Evolutionary conservation across 129 eudicot species (phyloP).

Genomic region (Arctium lappa): DNA sequence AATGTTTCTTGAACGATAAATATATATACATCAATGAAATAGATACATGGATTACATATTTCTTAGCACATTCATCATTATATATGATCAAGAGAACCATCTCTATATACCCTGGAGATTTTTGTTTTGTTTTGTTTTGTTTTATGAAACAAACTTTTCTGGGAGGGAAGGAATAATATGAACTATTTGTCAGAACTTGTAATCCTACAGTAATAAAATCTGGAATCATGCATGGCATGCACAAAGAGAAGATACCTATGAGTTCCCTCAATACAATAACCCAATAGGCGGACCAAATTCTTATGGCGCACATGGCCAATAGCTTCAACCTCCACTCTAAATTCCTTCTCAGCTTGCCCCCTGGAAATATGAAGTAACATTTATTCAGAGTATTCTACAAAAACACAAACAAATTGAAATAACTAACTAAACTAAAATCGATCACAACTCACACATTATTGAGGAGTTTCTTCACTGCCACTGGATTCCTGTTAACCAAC

Average conservation of each 20-base stretch:
- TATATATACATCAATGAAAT: neutral
- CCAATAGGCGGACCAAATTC: constrained; percentile 80
- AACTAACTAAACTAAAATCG: neutral
- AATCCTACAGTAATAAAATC: neutral
- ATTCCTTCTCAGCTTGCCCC: constrained; percentile 94
- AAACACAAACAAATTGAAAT: neutral
- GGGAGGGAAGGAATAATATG: no score
- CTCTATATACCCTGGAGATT: no score
- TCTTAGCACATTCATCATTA: neutral
- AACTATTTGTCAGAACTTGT: no score
- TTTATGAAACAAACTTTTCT: no score
- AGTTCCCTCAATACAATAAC: constrained; percentile 89
- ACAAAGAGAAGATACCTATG: constrained; percentile 50
- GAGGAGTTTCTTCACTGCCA: constrained; percentile 87
- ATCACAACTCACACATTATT: constrained; percentile 66
- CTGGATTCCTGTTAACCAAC: constrained; percentile 61
- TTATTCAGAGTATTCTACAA: constrained; percentile 3
- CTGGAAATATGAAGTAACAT: constrained; percentile 24
- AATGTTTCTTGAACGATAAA: neutral
- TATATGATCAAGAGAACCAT: neutral
- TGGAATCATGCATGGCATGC: neutral
- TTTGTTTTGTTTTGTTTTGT: no score
- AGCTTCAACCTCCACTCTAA: constrained; percentile 86
- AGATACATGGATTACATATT: neutral
- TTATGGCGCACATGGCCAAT: constrained; percentile 91